These are phyloP conservation scores for Voacanga thouarsii DNA, from an alignment of 257 asterid species.

Conservation along the genomic window DNA sequence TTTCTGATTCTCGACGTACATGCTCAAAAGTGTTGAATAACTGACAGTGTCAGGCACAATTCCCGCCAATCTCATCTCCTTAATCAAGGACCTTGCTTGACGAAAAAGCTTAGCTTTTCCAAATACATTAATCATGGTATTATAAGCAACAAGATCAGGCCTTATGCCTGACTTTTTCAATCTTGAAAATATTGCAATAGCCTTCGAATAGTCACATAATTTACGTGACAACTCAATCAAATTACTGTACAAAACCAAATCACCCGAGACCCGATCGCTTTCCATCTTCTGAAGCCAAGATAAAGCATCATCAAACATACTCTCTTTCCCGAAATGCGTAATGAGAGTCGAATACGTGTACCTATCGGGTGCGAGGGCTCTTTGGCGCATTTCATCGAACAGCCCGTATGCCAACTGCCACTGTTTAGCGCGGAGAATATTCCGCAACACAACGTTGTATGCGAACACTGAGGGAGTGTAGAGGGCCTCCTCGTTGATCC, in stretches of 20 bases:
- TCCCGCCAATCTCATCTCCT: slow-evolving; percentile 66
- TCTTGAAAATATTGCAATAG: slow-evolving; percentile 72
- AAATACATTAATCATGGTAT: slow-evolving; percentile 85
- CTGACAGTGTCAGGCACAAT: slow-evolving; percentile 78
- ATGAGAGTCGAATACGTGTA: slow-evolving; percentile 85
- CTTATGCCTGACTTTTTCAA: slow-evolving; percentile 68
- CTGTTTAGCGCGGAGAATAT: slow-evolving; percentile 74
- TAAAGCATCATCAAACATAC: slow-evolving; percentile 81
- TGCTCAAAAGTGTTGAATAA: slow-evolving; percentile 70
- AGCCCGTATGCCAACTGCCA: slow-evolving; percentile 71
- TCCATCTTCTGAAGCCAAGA: slow-evolving; percentile 99
- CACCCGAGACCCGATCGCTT: slow-evolving; percentile 72
- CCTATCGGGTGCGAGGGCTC: slow-evolving; percentile 76
- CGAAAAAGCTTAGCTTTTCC: slow-evolving; percentile 94
- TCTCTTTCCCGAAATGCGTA: slow-evolving; percentile 81
- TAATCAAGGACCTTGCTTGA: slow-evolving; percentile 60
- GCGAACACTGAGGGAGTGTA: slow-evolving; percentile 84
- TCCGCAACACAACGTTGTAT: slow-evolving; percentile 88
- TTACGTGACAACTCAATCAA: slow-evolving; percentile 84
- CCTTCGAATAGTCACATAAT: slow-evolving; percentile 77
- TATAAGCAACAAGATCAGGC: slow-evolving; percentile 86
- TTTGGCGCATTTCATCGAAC: slow-evolving; percentile 92
- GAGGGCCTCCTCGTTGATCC: slow-evolving; percentile 74
- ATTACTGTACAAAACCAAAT: slow-evolving; percentile 79
- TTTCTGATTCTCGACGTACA: slow-evolving; percentile 72